These are phyloP conservation scores for Amphibolis antarctica DNA, from an alignment of 106 monocot species.

Conservation along the genomic window DNA sequence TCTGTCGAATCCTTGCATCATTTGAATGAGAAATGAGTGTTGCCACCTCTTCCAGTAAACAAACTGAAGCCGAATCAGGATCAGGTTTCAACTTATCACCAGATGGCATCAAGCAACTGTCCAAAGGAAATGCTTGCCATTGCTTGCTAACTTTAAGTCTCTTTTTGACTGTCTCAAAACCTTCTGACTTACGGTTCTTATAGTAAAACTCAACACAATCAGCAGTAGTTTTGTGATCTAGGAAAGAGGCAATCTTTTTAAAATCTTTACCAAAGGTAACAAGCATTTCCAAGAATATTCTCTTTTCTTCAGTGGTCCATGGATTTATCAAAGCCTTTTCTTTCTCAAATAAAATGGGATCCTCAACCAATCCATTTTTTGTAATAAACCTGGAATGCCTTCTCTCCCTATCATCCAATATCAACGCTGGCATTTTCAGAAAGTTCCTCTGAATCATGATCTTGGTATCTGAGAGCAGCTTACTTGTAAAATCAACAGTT, in stretches of 20 bases:
- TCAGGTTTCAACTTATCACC: constrained; percentile 56
- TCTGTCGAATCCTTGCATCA: constrained; percentile 9
- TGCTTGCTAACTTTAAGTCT: constrained; percentile 37
- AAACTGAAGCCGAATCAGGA: constrained; percentile 29
- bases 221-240: constrained; percentile 75
- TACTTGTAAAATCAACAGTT: constrained; percentile 41
- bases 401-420: constrained; percentile 59
- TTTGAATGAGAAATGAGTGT: constrained; percentile 17
- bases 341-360: constrained; percentile 51
- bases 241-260: constrained; percentile 53
- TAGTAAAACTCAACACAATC: constrained; percentile 97
- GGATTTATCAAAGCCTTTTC: constrained; percentile 63
- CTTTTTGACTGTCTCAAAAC: constrained; percentile 62
- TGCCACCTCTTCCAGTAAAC: constrained; percentile 37
- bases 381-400: constrained; percentile 34
- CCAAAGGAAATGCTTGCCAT: constrained; percentile 14
- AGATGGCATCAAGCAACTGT: constrained; percentile 33
- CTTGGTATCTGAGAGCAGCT: constrained; percentile 41
- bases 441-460: constrained; percentile 34
- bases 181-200: constrained; percentile 75
- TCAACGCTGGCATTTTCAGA: constrained; percentile 73
- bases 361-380: constrained; percentile 62
- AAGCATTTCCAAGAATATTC: constrained; percentile 79
- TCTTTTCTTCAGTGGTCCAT: constrained; percentile 67
- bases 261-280: constrained; percentile 74